Evolutionary conservation across 2,329 filamentous ascomycete species (phyloP).

Genomic region (Trichocomaceae sp.): DNA sequence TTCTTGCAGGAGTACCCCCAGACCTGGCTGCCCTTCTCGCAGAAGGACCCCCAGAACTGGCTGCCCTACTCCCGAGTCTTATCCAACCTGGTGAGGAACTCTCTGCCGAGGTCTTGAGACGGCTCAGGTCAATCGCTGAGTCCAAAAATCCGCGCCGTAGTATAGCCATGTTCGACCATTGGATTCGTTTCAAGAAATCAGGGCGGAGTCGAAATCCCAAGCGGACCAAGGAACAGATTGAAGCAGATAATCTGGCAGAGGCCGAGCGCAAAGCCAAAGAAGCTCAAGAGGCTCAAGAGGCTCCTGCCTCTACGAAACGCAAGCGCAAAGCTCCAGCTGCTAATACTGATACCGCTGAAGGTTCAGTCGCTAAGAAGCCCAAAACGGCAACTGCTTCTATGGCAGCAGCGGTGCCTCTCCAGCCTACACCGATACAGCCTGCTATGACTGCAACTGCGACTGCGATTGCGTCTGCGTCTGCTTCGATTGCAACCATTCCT

Average conservation of each 20-base stretch:
- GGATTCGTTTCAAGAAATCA: slow-evolving; percentile 38
- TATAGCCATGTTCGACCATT: slow-evolving; percentile 41
- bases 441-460: background rate
- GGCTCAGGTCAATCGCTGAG: slow-evolving; percentile 35
- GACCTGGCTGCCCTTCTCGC: slow-evolving; percentile 15
- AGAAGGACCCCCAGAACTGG: slow-evolving; percentile 16
- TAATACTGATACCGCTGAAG: background rate
- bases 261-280: slow-evolving; percentile 23
- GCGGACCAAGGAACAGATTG: slow-evolving; percentile 39
- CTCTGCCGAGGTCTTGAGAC: slow-evolving; percentile 27
- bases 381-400: slow-evolving; percentile 7
- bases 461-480: too few species aligned
- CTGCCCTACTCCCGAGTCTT: slow-evolving; percentile 8
- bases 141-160: slow-evolving; percentile 41
- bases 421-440: slow-evolving; percentile 12
- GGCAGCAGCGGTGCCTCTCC: slow-evolving; percentile 1
- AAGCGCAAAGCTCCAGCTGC: slow-evolving; percentile 16
- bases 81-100: slow-evolving; percentile 17
- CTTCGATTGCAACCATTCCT: background rate
- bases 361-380: background rate
- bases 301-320: slow-evolving; percentile 16
- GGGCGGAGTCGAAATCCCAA: slow-evolving; percentile 40
- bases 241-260: slow-evolving; percentile 32
- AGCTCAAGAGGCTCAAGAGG: slow-evolving; percentile 21
- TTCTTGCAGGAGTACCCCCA: too few species aligned